A percentile compares a stretch with the other conserved stretches of the same genome.
Conservation (phyloP, 2,329 filamentous ascomycete genomes). For the Ophiostoma pallidulum region DNA sequence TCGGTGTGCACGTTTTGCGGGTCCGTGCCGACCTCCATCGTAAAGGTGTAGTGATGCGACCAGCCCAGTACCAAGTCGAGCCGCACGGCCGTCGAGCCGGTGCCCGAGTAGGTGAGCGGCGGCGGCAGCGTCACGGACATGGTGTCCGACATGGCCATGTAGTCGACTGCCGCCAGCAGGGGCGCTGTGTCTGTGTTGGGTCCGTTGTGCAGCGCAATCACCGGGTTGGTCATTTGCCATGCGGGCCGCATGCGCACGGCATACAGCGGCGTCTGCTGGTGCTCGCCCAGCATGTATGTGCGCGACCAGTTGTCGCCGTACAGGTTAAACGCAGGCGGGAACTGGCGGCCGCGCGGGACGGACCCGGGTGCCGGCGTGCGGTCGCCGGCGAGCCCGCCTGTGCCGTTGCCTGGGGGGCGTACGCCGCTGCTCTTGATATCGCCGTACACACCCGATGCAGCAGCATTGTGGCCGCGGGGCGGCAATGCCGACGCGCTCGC, state of each 20-base stretch:
- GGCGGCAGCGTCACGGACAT: conserved; percentile 25
- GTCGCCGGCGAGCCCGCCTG: not conserved
- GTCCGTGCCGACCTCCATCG: conserved; percentile 24
- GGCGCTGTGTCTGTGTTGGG: conserved; percentile 20
- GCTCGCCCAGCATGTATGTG: conserved; percentile 23
- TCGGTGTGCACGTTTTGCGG: conserved; percentile 21
- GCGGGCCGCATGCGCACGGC: conserved; percentile 22
- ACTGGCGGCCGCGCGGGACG: conserved; percentile 20
- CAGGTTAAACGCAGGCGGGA: conserved; percentile 26
- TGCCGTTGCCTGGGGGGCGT: not conserved
- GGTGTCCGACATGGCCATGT: conserved; percentile 10
- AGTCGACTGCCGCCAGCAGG: conserved; percentile 23
- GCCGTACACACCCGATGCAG: not conserved
- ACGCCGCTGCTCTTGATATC: not conserved
- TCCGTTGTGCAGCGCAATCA: conserved; percentile 27
- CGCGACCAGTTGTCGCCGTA: conserved; percentile 20
- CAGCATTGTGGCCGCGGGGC: not conserved
- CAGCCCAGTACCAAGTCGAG: conserved; percentile 12
- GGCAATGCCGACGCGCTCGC: not conserved
- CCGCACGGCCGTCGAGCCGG: conserved; percentile 11
- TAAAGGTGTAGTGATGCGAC: conserved; percentile 23
- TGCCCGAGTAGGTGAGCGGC: conserved; percentile 16
- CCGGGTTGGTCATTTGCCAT: conserved; percentile 20
- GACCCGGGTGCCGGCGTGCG: conserved; percentile 5
- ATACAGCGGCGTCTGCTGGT: conserved; percentile 25